These are phyloP conservation scores for Globisporangium cederbergense DNA, from an alignment of 352 stramenopile genomes.

Conservation along the genomic window DNA sequence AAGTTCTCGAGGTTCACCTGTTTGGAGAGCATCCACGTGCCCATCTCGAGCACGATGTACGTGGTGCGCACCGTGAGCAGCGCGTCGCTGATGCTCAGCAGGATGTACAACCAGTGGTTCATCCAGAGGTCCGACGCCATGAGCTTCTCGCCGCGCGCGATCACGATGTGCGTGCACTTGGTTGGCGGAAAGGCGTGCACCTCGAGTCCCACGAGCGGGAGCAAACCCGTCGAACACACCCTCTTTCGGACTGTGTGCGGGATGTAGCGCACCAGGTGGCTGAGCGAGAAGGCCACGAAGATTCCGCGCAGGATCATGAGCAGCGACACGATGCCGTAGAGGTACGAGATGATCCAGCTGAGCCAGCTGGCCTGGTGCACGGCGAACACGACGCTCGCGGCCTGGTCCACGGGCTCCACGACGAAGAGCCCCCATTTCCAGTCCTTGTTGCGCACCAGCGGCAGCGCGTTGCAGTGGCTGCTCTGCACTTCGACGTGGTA, in stretches of 20 bases:
- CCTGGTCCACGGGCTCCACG: slow-evolving; percentile 30
- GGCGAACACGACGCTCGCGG: slow-evolving; percentile 37
- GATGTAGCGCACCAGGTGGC: slow-evolving; percentile 36
- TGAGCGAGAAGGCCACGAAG: slow-evolving; percentile 33
- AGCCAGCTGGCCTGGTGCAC: slow-evolving; percentile 37
- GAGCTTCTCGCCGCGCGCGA: slow-evolving; percentile 33
- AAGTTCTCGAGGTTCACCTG: slow-evolving; percentile 44
- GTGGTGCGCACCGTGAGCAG: slow-evolving; percentile 37
- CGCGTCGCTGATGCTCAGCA: slow-evolving; percentile 48
- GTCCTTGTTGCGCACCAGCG: slow-evolving; percentile 31
- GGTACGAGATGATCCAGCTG: slow-evolving; percentile 27
- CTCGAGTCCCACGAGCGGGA: slow-evolving; percentile 37
- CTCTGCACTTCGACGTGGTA: slow-evolving; percentile 49
- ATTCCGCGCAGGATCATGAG: slow-evolving; percentile 40
- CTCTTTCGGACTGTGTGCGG: slow-evolving; percentile 17
- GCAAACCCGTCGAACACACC: slow-evolving; percentile 27
- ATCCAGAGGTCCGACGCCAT: slow-evolving; percentile 59
- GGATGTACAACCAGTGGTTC: slow-evolving; percentile 66
- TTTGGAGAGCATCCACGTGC: slow-evolving; percentile 48
- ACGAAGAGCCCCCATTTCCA: slow-evolving; percentile 46
- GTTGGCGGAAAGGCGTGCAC: slow-evolving; percentile 29
- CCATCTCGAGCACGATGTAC: slow-evolving; percentile 43
- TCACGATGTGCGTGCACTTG: slow-evolving; percentile 31
- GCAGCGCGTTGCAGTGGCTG: slow-evolving; percentile 40
- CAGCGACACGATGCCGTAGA: slow-evolving; percentile 44